Conservation (phyloP, 2,329 filamentous ascomycete genomes). For the Neonectria punicea region DNA sequence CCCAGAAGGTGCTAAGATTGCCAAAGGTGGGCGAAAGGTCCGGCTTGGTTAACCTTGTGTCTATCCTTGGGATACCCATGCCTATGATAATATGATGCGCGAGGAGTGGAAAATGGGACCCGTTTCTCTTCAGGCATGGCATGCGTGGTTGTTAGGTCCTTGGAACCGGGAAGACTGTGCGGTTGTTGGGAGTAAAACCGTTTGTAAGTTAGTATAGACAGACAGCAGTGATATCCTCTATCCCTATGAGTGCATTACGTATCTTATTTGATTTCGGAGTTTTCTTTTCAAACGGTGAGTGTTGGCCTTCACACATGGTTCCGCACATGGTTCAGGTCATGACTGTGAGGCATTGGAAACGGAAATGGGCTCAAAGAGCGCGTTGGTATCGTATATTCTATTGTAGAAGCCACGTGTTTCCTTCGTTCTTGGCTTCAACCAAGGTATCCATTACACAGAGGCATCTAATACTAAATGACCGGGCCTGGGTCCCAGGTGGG, state of each 20-base stretch:
- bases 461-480: neutral
- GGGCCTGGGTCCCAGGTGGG: neutral
- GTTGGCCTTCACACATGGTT: neutral
- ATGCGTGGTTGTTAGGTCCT: neutral
- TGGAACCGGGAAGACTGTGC: conserved; percentile 3
- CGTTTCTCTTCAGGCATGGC: neutral
- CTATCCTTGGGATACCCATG: neutral
- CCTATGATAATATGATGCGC: neutral
- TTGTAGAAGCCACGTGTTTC: neutral
- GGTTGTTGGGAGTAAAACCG: conserved; percentile 7
- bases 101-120: neutral
- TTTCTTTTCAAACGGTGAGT: neutral
- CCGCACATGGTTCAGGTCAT: neutral
- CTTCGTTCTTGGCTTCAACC: neutral
- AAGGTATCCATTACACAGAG: conserved; percentile 12
- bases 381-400: conserved; percentile 6
- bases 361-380: neutral
- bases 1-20: conserved; percentile 61
- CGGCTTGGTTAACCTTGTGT: conserved; percentile 42
- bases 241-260: conserved; percentile 34
- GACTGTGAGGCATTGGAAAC: neutral
- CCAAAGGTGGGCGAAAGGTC: conserved; percentile 64
- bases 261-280: neutral
- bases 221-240: conserved; percentile 41
- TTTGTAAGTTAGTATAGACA: conserved; percentile 36